A percentile compares a stretch with the other conserved stretches of the same genome.
These are phyloP conservation scores for Stropharia rugosoannulata DNA, from an alignment of 768 basidiomycete species.

Conservation along the genomic window DNA sequence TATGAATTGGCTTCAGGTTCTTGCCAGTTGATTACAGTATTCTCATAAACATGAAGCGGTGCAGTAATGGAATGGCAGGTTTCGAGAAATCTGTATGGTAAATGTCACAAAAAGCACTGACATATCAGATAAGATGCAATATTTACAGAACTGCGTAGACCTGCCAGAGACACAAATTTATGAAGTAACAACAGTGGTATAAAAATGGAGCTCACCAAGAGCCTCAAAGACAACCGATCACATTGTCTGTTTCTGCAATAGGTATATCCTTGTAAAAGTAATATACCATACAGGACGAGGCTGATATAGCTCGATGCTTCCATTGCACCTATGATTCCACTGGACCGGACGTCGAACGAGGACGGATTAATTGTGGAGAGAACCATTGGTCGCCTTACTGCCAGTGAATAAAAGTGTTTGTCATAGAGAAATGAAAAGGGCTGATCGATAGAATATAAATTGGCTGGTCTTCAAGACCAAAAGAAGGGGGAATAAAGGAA, in stretches of 20 bases:
- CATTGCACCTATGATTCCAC: not conserved
- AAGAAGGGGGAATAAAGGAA: not conserved
- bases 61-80: slow-evolving; percentile 14
- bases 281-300: slow-evolving; percentile 3
- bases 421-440: too few species aligned
- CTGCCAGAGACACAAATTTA: not conserved
- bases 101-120: not conserved
- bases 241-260: slow-evolving; percentile 3
- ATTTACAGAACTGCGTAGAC: not conserved
- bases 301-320: not conserved
- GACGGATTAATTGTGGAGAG: slow-evolving; percentile 3
- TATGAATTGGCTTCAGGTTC: slow-evolving; percentile 14
- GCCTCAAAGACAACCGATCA: slow-evolving; percentile 4
- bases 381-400: not conserved
- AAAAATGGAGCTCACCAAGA: slow-evolving; percentile 2
- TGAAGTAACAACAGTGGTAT: not conserved
- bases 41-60: slow-evolving; percentile 12
- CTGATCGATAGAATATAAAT: too few species aligned
- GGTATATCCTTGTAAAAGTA: slow-evolving; percentile 5
- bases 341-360: not conserved
- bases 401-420: too few species aligned
- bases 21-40: slow-evolving; percentile 13
- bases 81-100: slow-evolving; percentile 8
- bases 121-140: not conserved
- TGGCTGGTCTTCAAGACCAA: not conserved